A percentile compares a stretch with the other conserved stretches of the same genome.
These are phyloP conservation scores for Gleditsia sinensis DNA, from an alignment of 306 rosid species.

Conservation along the genomic window DNA sequence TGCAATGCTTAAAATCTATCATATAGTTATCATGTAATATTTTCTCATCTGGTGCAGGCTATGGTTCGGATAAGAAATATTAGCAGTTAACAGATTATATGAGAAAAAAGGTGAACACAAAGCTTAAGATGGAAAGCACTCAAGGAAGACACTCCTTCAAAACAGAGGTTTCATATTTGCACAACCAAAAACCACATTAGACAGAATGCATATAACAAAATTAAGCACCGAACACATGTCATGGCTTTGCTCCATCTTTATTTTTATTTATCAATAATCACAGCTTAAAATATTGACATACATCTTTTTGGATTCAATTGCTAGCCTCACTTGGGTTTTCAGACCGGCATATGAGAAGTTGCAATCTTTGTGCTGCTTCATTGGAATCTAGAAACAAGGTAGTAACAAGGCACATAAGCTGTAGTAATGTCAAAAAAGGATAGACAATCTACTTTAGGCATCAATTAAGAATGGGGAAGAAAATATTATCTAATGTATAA, in stretches of 20 bases:
- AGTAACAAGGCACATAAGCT: constrained; percentile 23
- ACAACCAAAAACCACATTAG: constrained; percentile 11
- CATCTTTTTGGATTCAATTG: constrained; percentile 86
- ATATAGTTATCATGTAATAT: constrained; percentile 5
- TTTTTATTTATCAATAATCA: constrained; percentile 4
- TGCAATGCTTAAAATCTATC: constrained; percentile 8
- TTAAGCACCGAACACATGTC: constrained; percentile 14
- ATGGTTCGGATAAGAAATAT: neutral
- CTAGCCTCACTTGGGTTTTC: constrained; percentile 96
- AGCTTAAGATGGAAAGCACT: neutral
- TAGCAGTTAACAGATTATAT: neutral
- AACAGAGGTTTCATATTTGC: neutral
- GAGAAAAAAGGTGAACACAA: neutral
- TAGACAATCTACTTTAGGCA: constrained; percentile 7
- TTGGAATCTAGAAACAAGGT: constrained; percentile 64
- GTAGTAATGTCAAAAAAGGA: constrained; percentile 23
- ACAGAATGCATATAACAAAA: neutral
- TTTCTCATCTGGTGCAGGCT: neutral
- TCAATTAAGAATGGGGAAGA: neutral
- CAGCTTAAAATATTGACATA: constrained; percentile 44
- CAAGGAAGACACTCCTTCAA: constrained; percentile 9
- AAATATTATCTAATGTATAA: neutral
- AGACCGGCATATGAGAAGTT: constrained; percentile 96
- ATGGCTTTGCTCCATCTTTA: neutral
- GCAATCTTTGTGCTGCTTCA: constrained; percentile 99